phyloP scores from a whole-genome alignment of 2,329 filamentous ascomycete species.

The Epichloe gansuensis region DNA sequence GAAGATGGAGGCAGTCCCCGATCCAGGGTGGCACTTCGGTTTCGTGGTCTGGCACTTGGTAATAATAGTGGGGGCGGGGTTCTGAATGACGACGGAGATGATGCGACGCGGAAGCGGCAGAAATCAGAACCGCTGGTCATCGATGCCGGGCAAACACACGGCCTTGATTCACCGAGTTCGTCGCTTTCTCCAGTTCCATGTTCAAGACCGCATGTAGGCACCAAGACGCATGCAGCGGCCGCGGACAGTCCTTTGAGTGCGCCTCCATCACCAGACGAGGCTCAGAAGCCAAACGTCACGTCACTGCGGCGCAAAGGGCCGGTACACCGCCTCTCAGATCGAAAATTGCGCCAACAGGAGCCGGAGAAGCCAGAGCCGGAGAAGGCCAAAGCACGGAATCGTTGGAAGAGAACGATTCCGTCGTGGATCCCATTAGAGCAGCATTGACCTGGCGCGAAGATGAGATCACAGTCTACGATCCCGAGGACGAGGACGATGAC shows the following conservation, averaged over 20 bases:
- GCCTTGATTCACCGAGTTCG: not conserved
- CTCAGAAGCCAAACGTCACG: slow-evolving; percentile 8
- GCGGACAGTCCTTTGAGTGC: not conserved
- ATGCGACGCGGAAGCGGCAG: slow-evolving; percentile 8
- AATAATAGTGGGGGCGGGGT: slow-evolving; percentile 31
- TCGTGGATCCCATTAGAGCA: slow-evolving; percentile 43
- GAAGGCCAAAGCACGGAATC: slow-evolving; percentile 2
- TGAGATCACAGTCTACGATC: slow-evolving; percentile 55
- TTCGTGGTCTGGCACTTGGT: slow-evolving; percentile 37
- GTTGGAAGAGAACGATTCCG: slow-evolving; percentile 20
- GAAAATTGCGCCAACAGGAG: slow-evolving; percentile 13
- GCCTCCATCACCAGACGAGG: not conserved
- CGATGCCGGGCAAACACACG: slow-evolving; percentile 1
- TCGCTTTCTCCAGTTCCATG: not conserved
- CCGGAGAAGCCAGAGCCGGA: slow-evolving; percentile 1
- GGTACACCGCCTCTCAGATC: slow-evolving; percentile 27
- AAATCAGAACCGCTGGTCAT: slow-evolving; percentile 3
- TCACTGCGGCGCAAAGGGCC: slow-evolving; percentile 22
- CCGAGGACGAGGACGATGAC: slow-evolving; percentile 53
- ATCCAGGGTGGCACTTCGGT: slow-evolving; percentile 38
- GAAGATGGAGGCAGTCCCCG: slow-evolving; percentile 43
- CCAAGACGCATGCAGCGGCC: not conserved
- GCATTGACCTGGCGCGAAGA: slow-evolving; percentile 56
- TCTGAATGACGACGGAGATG: slow-evolving; percentile 17
- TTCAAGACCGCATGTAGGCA: not conserved